These are phyloP conservation scores for Pyricularia sp. DNA, from an alignment of 2,329 filamentous ascomycete species.

Conservation along the genomic window DNA sequence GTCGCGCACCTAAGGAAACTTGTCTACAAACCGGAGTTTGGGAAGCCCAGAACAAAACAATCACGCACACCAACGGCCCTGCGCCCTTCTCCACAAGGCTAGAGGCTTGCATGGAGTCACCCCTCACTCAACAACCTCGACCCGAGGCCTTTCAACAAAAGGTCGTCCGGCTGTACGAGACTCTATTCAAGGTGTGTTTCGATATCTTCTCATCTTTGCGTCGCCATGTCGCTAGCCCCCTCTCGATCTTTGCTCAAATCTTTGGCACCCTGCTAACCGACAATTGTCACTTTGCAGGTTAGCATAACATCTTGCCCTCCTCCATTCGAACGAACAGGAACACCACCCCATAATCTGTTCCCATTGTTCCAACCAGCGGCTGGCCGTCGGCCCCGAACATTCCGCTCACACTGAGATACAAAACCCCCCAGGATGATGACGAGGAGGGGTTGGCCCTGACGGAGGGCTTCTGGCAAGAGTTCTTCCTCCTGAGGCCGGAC, in stretches of 20 bases:
- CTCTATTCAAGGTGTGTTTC: slow-evolving; percentile 60
- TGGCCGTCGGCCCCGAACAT: not conserved
- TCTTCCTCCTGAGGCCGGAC: slow-evolving; percentile 85
- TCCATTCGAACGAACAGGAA: not conserved
- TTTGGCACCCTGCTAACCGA: not conserved
- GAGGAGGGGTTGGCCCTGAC: slow-evolving; percentile 57
- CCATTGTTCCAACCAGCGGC: not conserved
- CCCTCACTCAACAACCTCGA: slow-evolving; percentile 83
- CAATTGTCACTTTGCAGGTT: not conserved
- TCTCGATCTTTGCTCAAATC: not conserved
- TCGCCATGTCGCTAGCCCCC: slow-evolving; percentile 7
- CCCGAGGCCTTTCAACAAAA: slow-evolving; percentile 91
- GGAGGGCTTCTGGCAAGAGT: slow-evolving; percentile 92
- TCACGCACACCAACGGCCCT: not conserved
- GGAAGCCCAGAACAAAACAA: not conserved
- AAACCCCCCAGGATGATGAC: slow-evolving; percentile 6
- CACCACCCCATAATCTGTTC: not conserved
- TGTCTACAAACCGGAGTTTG: not conserved
- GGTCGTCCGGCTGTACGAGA: slow-evolving; percentile 81
- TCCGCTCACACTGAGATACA: not conserved
- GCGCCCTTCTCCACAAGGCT: not conserved
- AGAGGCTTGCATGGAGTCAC: slow-evolving; percentile 67
- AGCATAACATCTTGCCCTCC: not conserved
- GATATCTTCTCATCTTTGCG: not conserved
- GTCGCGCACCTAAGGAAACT: not conserved